Evolutionary conservation across 2,329 filamentous ascomycete genomes (phyloP), one percentile per base, ranked within the genome.

Genomic region (Helotiales sp.): DNA sequence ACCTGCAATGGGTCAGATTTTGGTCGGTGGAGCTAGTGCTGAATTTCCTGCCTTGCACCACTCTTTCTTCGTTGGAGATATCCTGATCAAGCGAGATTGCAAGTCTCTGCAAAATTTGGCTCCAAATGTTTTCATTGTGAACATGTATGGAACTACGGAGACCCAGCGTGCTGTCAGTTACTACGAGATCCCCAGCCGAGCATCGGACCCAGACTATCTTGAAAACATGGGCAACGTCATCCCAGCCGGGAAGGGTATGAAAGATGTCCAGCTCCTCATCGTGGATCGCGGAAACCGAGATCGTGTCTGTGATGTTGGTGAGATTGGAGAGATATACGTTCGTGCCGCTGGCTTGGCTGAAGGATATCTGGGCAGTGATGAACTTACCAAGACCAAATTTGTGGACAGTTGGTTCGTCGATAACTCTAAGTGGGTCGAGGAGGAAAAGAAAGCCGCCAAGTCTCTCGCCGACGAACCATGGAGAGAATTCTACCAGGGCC

Each of bases 1-100:
- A 1, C 96, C 96, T 10, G 96, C 96, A 65, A 97, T 98, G 94
- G 94, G 94, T 64, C 93, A 97, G 74, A 96, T 98, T 69, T 82
- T 98, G 1, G 90, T 95, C n/a, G 94, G 93, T 50, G 93, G 92
- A 72, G 91, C 93, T 26, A 89, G 82, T 2, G 89, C 92, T 0
- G 80, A 91, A 71, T 96, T 97, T 75, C 91, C 93, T 1, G 84
- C 86, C 13, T 83, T 98, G n/a, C 85, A 90, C 66, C 84, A 88
- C 65, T 93, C 90, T 20, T 95, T 98, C 83, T 98, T 95, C 70
- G 95, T 98, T 0, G 96, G 96, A 34, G 95, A 98, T 76, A 84
- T 97, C 37, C 80, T 98, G 57, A 96, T 93, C 70, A 97, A 89
- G 76, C 86, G 89, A 75, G 95, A 98, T 74, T 96, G 93, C 79